phyloP scores from a whole-genome alignment of 805 yeast genomes.

The Candida hungchunana region DNA sequence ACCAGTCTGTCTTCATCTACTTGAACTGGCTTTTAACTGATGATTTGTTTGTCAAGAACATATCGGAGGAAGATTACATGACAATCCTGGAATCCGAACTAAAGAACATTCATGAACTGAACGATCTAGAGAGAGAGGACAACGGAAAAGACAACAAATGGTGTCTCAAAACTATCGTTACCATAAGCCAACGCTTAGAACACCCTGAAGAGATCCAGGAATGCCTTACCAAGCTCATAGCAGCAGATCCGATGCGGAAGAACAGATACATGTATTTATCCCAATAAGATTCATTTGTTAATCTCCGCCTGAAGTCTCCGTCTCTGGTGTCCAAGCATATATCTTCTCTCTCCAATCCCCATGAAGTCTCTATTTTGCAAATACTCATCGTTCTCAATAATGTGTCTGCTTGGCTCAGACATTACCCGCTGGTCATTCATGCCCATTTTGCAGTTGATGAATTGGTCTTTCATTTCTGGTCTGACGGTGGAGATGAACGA shows the following conservation, averaged over 20 bases:
- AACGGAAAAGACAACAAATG: constrained; percentile 59
- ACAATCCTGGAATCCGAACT: constrained; percentile 43
- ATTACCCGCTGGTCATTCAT: constrained; percentile 34
- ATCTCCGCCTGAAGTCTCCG: constrained; percentile 40
- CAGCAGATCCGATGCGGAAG: constrained; percentile 61
- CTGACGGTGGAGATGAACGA: constrained; percentile 43
- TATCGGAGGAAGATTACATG: constrained; percentile 30
- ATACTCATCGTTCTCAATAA: constrained; percentile 42
- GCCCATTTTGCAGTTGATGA: constrained; percentile 41
- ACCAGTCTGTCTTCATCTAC: constrained; percentile 90
- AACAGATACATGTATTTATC: constrained; percentile 48
- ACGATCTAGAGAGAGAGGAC: constrained; percentile 70
- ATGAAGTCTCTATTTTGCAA: constrained; percentile 32
- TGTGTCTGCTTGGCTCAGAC: constrained; percentile 22
- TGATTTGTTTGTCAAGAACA: constrained; percentile 26
- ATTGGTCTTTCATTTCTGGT: constrained; percentile 31
- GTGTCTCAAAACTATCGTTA: constrained; percentile 65
- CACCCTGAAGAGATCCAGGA: constrained; percentile 29
- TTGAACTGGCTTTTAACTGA: constrained; percentile 67
- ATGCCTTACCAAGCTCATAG: constrained; percentile 40
- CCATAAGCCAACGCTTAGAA: constrained; percentile 34
- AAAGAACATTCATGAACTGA: constrained; percentile 52
- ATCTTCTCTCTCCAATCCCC: constrained; percentile 47
- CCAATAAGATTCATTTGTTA: background rate
- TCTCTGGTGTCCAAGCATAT: constrained; percentile 48